Evolutionary conservation across 768 basidiomycete species (phyloP), one percentile per base, ranked within the genome.

Genomic region (Mycena vulgaris): DNA sequence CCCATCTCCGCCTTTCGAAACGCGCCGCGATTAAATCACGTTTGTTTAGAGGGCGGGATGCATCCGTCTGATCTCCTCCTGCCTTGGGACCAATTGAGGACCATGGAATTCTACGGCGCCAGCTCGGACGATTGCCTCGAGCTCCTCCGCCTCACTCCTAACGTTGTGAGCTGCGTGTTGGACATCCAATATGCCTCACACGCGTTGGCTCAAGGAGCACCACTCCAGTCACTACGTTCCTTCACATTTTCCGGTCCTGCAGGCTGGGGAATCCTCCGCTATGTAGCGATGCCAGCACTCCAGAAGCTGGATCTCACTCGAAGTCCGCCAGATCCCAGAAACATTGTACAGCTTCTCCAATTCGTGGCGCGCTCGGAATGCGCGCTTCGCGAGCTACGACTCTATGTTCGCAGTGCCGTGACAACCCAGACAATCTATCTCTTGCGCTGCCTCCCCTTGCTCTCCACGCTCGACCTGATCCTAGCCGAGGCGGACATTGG

Each of bases 181-280:
- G 62, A 69, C 49, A 40, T 69, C 17, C 68, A 56, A 14, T 48
- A 40, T 9, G 62, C 56, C 17, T 63, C 68, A 6, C 68, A 69
- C 48, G 56, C 33, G 13, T 45, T 63, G n/a, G 25, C 28, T 9
- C 61, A 30, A 0, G 61, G 39, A 35, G 31, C 60, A 2, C 68
- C 68, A 25, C 68, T 69, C 14, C n/a, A 19, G 8, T 42, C 40
- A 0, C 35, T 68, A 9, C 67, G 33, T 23, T 56, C 61, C 3
- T 63, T 68, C 61, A 57, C 61, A 31, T 57, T 68, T 14, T 68
- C 67, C 27, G 67, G 67, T 33, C 60, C 52, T 2, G 67, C 67
- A 16, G 39, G 53, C 42, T 68, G 67, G 67, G 52, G 37, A 0
- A 47, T 48, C 17, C 67, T 68, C 8, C 67, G 67, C 6, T 68